These are phyloP conservation scores for Tephrocybe rancida DNA, from an alignment of 768 basidiomycete species.

Conservation along the genomic window DNA sequence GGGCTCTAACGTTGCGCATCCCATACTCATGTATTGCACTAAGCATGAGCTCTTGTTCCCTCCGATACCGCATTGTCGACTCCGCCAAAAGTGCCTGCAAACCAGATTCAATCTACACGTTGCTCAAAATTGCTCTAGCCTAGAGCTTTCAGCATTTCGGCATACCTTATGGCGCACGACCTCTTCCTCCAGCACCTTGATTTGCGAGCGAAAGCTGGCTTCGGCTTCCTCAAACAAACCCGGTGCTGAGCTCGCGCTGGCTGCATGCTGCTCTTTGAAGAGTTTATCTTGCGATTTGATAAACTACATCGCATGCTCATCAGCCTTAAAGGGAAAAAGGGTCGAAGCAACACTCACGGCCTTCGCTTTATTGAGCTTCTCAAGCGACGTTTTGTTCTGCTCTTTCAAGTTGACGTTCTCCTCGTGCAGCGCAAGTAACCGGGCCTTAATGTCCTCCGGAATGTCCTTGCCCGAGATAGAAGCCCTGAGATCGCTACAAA, in stretches of 20 bases:
- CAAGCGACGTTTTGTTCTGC: slow-evolving; percentile 66
- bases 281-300: slow-evolving; percentile 92
- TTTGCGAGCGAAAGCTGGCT: slow-evolving; percentile 62
- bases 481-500: slow-evolving; percentile 70
- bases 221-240: slow-evolving; percentile 76
- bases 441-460: slow-evolving; percentile 80
- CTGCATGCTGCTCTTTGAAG: slow-evolving; percentile 79
- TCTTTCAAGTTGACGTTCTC: slow-evolving; percentile 75
- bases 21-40: slow-evolving; percentile 73
- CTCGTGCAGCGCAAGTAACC: slow-evolving; percentile 74
- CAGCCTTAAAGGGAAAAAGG: not conserved
- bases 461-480: slow-evolving; percentile 77
- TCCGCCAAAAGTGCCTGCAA: slow-evolving; percentile 54
- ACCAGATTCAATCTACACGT: not conserved
- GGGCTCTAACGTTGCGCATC: slow-evolving; percentile 62
- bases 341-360: slow-evolving; percentile 42
- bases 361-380: slow-evolving; percentile 82
- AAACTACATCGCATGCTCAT: slow-evolving; percentile 53
- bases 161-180: slow-evolving; percentile 56
- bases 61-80: slow-evolving; percentile 59
- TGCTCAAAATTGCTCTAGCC: not conserved
- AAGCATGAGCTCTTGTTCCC: slow-evolving; percentile 84
- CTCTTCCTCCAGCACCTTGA: slow-evolving; percentile 68
- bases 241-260: slow-evolving; percentile 47
- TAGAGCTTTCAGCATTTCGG: not conserved